Conservation (phyloP, 2,329 filamentous ascomycete species). For the Clarireedia hainanense region DNA sequence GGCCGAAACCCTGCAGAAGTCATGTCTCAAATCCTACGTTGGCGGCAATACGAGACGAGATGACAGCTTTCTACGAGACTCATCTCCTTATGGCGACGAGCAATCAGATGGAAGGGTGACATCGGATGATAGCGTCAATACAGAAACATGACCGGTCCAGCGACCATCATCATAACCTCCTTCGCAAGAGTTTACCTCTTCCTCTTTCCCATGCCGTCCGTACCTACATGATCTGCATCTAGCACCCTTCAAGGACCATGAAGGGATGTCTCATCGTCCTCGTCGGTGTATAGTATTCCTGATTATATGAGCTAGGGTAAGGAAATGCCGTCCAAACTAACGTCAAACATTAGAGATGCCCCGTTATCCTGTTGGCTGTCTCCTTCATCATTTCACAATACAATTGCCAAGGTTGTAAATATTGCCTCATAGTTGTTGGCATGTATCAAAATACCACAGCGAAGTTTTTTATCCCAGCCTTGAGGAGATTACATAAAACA, state of each 20-base stretch:
- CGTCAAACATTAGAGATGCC: neutral
- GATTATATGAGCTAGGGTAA: neutral
- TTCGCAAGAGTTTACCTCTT: neutral
- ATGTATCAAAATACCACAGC: neutral
- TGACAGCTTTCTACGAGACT: too few relatives aligned
- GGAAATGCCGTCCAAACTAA: neutral
- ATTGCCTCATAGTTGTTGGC: neutral
- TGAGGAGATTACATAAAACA: neutral
- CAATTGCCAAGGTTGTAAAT: neutral
- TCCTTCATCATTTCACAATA: neutral
- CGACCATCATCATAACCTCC: neutral
- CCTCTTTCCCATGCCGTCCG: neutral
- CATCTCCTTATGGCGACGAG: neutral
- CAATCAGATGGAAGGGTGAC: neutral
- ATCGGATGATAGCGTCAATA: neutral
- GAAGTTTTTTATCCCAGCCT: neutral
- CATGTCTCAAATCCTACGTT: neutral
- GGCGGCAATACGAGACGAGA: slow-evolving; percentile 2
- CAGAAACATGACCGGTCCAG: neutral
- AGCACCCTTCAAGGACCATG: neutral
- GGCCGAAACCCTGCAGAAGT: neutral
- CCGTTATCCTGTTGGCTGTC: neutral
- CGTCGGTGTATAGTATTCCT: neutral
- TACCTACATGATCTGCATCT: neutral
- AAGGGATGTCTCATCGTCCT: neutral